Evolutionary conservation across 805 yeast genomes (phyloP).

Genomic region (Monosporozyma servazzii): DNA sequence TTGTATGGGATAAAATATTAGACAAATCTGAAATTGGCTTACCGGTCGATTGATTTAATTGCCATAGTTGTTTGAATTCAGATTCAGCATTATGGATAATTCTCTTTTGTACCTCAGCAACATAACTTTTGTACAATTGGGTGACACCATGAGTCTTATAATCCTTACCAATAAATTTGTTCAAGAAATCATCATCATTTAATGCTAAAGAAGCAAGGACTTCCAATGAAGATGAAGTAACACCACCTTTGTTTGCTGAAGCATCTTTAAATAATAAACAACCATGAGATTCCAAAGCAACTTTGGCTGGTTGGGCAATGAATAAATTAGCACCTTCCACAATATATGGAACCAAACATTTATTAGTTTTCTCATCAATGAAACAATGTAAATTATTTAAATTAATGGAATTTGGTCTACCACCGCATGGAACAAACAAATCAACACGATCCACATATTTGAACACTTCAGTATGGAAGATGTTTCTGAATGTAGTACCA

Average conservation of each 20-base stretch:
- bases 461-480: constrained; percentile 69
- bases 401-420: constrained; percentile 94
- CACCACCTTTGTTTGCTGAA: constrained; percentile 97
- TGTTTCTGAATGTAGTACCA: constrained; percentile 85
- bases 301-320: constrained; percentile 88
- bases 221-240: constrained; percentile 90
- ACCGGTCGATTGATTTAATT: constrained; percentile 54
- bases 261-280: constrained; percentile 88
- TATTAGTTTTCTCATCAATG: constrained; percentile 68
- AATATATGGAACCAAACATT: constrained; percentile 69
- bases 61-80: constrained; percentile 86
- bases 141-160: not conserved
- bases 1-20: constrained; percentile 74
- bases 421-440: constrained; percentile 96
- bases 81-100: constrained; percentile 68
- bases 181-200: constrained; percentile 72
- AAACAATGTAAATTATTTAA: constrained; percentile 67
- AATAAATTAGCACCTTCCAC: constrained; percentile 98
- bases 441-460: constrained; percentile 60
- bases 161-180: constrained; percentile 48
- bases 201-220: constrained; percentile 90
- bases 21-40: constrained; percentile 58
- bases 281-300: constrained; percentile 79
- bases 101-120: constrained; percentile 68
- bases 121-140: constrained; percentile 69